Base-by-base conservation (phyloP, 345 rosid genomes). In the Eucalyptus camaldulensis region DNA sequence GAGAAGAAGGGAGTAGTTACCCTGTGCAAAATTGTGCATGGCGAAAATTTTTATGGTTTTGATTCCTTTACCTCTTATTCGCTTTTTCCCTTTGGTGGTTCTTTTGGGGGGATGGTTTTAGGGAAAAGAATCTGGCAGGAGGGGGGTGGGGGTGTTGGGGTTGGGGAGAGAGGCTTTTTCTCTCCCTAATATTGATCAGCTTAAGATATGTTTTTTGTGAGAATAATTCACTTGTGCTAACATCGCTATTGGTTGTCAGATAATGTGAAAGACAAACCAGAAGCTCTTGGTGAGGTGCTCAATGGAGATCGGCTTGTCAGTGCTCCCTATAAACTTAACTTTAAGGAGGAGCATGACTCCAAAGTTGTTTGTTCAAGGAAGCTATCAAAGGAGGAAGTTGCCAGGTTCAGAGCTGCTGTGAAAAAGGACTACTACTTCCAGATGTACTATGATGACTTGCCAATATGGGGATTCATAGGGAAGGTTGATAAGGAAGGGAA, bases 401-500 rank as follows among this genome's bases (percentile, higher is more conserved):
- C 92, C 47, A 89, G 60, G 89, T 97, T 95, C 87, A 87, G 97
- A 22, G 91, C 89, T 60, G 97, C 96, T 24, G 95, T 97, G 45
- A 94, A 91, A 58, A 97, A 97, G 87, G 98, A 97, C 91, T 97
- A 94, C 86, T 97, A 97, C 92, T 96, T 95, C 85, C 98, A 97
- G 92, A 97, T 97, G 99, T 97, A 96, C 56, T 97, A 94, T 86
- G 97, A 97, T 89, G 99, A 97, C 90, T 87, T 97, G 89, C 99
- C 99, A 60, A 94, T 97, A 13, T 97, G 99, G 99, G 99, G 98
- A 29, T 96, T 97, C 90, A 91, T 97, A 69, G 99, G 99, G 6
- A 97, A 96, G 33, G 95, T 95, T 88, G 98, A 95, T n/a, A 96
- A 93, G 91, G 97, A 96, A 88, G 95, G 94, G 27, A 95, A 95